Evolutionary conservation across 805 yeast genomes (phyloP), one percentile per base, ranked within the genome.

Genomic region (Pachysolen tannophilus): DNA sequence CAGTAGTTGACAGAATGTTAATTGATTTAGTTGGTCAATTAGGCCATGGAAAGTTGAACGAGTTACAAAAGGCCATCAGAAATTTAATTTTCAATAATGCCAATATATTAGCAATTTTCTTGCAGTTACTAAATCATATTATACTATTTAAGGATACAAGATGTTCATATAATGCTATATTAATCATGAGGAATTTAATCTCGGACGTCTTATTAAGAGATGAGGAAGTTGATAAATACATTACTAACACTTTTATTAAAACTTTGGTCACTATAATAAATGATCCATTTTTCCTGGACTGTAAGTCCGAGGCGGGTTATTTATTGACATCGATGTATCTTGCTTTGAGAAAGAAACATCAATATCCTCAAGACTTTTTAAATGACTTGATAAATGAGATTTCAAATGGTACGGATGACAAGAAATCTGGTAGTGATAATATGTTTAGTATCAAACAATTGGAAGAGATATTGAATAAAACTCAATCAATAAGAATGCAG

Each of bases 261-360:
- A 66, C 92, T 0, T 65, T 90, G 36, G 50, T 85, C 13, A 65
- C 68, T 24, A 76, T 90, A 4, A 60, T 90, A 33, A 63, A 72
- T 32, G 92, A 84, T 48, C 80, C 76, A 37, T 78, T 83, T 42
- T 85, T 83, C 55, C 74, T 72, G 30, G 98, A 90, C 48, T 82
- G 92, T 0, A 94, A 88, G 44, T 73, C 80, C 13, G 98, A 90
- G 53, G 95, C 94, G 1, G 88, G 94, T n/a, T 79, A 83, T 39
- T 83, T 94, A 2, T 69, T 90, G 39, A 82, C 95, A 0, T 75
- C 82, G 3, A 61, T 90, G 31, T 88, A 86, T 53, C 72, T 85
- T 48, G 75, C 82, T 7, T 64, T 85, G 46, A 67, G 90, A 35
- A 65, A 77, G 26, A 78, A 80, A 52, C 76, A 81, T 40, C 72